Evolutionary conservation across 176 grass and related monocot species (phyloP), one percentile per base, ranked within the genome.

Genomic region (Musa beccarii): DNA sequence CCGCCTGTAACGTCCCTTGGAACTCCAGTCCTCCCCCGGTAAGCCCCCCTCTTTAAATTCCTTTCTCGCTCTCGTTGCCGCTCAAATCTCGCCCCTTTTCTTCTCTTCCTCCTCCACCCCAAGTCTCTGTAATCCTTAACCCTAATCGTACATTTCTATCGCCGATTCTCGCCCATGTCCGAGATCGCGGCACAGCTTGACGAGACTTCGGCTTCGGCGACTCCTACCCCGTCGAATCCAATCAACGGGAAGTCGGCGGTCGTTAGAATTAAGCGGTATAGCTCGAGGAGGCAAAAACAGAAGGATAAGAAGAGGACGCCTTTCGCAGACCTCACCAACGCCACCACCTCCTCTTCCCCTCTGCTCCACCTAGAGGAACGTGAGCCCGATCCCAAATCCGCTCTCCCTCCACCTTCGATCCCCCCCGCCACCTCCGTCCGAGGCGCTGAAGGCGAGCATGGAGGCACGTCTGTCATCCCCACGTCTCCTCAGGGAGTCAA

Each of bases 281-380:
- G 63, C 55, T 53, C 29, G 78, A 49, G 56, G 11, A 80, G 51
- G 52, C 78, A 49, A 49, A 16, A 20, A 66, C 51, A 70, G 53
- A 56, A 13, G 54, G 54, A 10, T 59, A 49, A 21, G 56, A 90
- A 78, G 80, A 73, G 80, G 0, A 76, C 10, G 66, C 78, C 88
- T 2, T 49, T 87, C 2, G 68, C 77, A 69, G 85, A 91, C 49
- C 80, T 91, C 69, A 91, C 80, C 78, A 91, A 91, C 83, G 62
- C 64, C 65, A 14, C 59, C 65, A 34, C 65, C 11, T 61, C 61
- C 75, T 53, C 49, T 21, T 15, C 11, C 61, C 54, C 73, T 21
- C 57, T 2, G 8, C 6, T 1, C 59, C 34, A 28, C 12, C 29
- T 15, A 29, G n/a, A 22, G 9, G 21, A 64, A 64, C 34, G 57